These are phyloP conservation scores for Talaromyces sp. DNA, from an alignment of 2,329 filamentous ascomycete genomes.

Conservation along the genomic window DNA sequence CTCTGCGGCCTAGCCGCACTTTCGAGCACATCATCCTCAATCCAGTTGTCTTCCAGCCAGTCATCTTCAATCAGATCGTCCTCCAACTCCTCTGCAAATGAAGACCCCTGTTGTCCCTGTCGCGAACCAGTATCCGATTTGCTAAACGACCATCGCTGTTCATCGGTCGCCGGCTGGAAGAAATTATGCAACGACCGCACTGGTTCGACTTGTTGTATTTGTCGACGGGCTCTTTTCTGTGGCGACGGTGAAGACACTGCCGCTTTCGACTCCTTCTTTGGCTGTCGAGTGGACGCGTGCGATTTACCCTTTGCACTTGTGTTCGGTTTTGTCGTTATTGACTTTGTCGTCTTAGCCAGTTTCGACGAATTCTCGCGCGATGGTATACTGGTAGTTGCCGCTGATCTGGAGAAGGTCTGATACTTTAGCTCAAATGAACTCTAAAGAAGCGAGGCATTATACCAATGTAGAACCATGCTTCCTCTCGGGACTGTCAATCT, in stretches of 20 bases:
- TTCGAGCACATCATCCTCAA: slow-evolving; percentile 32
- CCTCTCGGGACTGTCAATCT: not conserved
- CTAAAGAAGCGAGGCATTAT: not conserved
- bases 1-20: not conserved
- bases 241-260: not conserved
- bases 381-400: not conserved
- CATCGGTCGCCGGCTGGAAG: slow-evolving; percentile 38
- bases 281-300: not conserved
- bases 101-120: not conserved
- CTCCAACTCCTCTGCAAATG: slow-evolving; percentile 24
- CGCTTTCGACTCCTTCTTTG: not conserved
- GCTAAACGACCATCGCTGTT: slow-evolving; percentile 37
- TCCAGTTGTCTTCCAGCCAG: slow-evolving; percentile 31
- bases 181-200: slow-evolving; percentile 41
- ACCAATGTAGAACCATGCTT: not conserved
- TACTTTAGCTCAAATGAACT: not conserved
- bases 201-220: slow-evolving; percentile 20
- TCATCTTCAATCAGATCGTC: slow-evolving; percentile 42
- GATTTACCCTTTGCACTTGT: not conserved
- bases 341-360: not conserved
- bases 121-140: slow-evolving; percentile 25
- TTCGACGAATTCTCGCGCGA: slow-evolving; percentile 1
- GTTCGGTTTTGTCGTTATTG: not conserved
- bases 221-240: slow-evolving; percentile 22
- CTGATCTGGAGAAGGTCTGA: slow-evolving; percentile 7